A percentile compares a stretch with the other conserved stretches of the same genome.
Conservation (phyloP, 257 asterid species). For the Capsicum baccatum region DNA sequence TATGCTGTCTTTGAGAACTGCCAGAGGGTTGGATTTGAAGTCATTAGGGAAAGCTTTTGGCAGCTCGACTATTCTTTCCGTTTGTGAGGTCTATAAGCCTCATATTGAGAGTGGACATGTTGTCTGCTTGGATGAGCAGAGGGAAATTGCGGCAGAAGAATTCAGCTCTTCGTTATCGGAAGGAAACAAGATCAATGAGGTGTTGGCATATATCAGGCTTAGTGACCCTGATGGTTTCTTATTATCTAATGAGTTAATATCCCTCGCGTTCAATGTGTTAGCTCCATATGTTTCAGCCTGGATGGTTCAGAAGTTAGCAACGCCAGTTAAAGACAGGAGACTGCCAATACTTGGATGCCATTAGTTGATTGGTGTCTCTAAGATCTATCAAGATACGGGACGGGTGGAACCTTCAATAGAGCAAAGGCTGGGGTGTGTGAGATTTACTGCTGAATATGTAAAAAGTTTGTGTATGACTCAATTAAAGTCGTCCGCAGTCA, state of each 20-base stretch:
- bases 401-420: neutral
- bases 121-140: slow-evolving; percentile 57
- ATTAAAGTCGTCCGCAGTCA: neutral
- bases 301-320: neutral
- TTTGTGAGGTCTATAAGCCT: slow-evolving; percentile 63
- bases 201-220: slow-evolving; percentile 59
- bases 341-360: neutral
- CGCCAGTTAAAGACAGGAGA: neutral
- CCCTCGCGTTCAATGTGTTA: slow-evolving; percentile 69
- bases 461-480: neutral
- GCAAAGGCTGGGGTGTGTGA: neutral
- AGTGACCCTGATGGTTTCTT: slow-evolving; percentile 93
- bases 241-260: slow-evolving; percentile 88
- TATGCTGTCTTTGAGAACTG: slow-evolving; percentile 88
- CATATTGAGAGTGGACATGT: slow-evolving; percentile 72
- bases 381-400: neutral
- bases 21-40: slow-evolving; percentile 81
- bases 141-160: slow-evolving; percentile 50
- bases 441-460: neutral
- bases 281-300: slow-evolving; percentile 43
- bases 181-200: slow-evolving; percentile 39
- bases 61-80: slow-evolving; percentile 48
- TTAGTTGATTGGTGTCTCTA: neutral
- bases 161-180: slow-evolving; percentile 38
- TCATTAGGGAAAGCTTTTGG: slow-evolving; percentile 71